Base-by-base conservation (phyloP, 129 eudicot species). In the Helianthus tuberosus region DNA sequence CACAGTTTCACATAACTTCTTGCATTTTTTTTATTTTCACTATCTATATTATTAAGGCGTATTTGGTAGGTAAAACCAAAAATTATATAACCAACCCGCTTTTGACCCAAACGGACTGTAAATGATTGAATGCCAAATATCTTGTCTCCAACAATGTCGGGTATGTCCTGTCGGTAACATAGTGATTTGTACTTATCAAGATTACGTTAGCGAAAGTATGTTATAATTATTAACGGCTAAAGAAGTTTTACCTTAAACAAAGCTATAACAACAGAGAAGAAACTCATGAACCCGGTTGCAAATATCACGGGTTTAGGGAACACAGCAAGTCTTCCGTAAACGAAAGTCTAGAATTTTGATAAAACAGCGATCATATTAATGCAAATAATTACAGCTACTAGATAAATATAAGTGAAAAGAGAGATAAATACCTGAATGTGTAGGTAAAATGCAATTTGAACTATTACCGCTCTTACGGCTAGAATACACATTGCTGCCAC, bases 271-370 rank as follows among this genome's bases (percentile, higher is more conserved):
- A 95, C 96, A 14, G 99, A 95, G 87, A 95, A 95, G 87, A 95
- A 95, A 65, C 97, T 89, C 99, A 95, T 91, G 74, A 95, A 95
- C 70, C 96, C 97, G 41, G 99, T 95, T 71, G 99, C 99, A 72
- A 91, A 95, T 12, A 95, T 77, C 80, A 95, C 89, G 10, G 97
- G 89, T 85, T 86, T 91, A 35, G 99, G 75, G 46, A 95, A 83
- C 82, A 85, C 75, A 27, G 85, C 84, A 16, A 95, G 80, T 81
- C 97, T 77, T 75, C 92, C 89, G 52, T 72, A 89, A 39, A 95
- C 91, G 82, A 74, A 80, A 64, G 89, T 87, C 99, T 95, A 86
- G 66, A 86, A 76, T 80, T 39, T 69, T 59, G 10, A 59, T 68
- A 29, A 78, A 67, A 72, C 48, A 83, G 82, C 15, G 35, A 66